Conservation (phyloP, 176 grass and related monocot genomes). For the Echinochloa phyllopogon region DNA sequence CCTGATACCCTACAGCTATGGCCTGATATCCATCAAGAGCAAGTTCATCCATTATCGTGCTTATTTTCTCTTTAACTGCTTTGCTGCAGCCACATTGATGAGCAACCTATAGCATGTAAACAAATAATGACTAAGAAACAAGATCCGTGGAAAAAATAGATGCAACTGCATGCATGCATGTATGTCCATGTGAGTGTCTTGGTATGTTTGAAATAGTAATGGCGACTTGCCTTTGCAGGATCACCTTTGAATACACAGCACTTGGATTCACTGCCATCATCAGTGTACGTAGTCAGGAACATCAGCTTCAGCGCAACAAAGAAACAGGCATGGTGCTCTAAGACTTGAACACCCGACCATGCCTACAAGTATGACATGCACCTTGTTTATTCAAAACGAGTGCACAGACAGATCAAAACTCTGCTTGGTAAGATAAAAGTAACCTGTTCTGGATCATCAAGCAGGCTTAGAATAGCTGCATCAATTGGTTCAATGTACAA, state of each 20-base stretch:
- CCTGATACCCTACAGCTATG: slow-evolving; percentile 58
- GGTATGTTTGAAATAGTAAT: background rate
- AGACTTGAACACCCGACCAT: slow-evolving; percentile 40
- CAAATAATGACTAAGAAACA: slow-evolving; percentile 21
- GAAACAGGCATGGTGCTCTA: slow-evolving; percentile 49
- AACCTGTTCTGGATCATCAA: slow-evolving; percentile 57
- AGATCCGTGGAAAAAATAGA: background rate
- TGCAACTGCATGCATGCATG: slow-evolving; percentile 9
- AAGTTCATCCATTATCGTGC: slow-evolving; percentile 44
- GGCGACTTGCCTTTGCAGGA: slow-evolving; percentile 46
- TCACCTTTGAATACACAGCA: slow-evolving; percentile 58
- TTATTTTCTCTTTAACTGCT: slow-evolving; percentile 52
- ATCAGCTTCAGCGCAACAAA: slow-evolving; percentile 52
- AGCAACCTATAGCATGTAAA: slow-evolving; percentile 47
- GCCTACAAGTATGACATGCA: slow-evolving; percentile 24
- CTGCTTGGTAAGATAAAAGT: slow-evolving; percentile 23
- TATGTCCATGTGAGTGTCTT: background rate
- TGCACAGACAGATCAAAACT: background rate
- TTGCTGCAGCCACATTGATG: slow-evolving; percentile 44
- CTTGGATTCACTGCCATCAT: slow-evolving; percentile 35
- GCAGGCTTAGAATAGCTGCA: slow-evolving; percentile 45
- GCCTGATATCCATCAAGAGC: slow-evolving; percentile 58
- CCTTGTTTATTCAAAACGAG: slow-evolving; percentile 11
- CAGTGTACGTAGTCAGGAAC: slow-evolving; percentile 50
- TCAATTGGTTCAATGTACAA: slow-evolving; percentile 51